Base-by-base conservation (phyloP, 2,329 filamentous ascomycete genomes). In the Colletotrichum liaoningense region DNA sequence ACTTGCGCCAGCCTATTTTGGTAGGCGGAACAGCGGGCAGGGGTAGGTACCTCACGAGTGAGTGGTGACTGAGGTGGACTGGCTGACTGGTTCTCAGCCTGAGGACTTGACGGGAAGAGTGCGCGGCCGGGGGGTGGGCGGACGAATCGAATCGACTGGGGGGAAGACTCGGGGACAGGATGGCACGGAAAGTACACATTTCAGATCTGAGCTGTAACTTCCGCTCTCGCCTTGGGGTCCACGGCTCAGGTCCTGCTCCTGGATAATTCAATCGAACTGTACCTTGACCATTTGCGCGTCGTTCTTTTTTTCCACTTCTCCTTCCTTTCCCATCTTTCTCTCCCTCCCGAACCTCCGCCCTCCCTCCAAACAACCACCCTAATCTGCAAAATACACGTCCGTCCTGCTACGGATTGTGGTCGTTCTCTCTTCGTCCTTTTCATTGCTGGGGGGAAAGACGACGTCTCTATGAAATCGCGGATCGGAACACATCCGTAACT, bases 1-100 rank as follows among this genome's bases (percentile, higher is more conserved):
- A 46, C 66, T 63, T 38, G 55, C 70, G 54, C 54, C 70, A 70
- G 56, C 60, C 67, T 70, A 70, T 56, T 60, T 65, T 49, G 67
- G 60, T 38, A 56, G 57, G 67, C 62, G 49, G 62, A 55, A 38
- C 52, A 60, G 55, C 28, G 46, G 26, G 35, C 60, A 52, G 59
- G 70, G 66, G 67, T 63, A 24, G 28, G 28, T 30, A 30, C 28
- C 5, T 8, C 5, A 30, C 5, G 28, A 26, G 26, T 26, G 26
- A 26, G 26, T 26, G 26, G 26, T 26, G 24, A 33, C 33, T 33
- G 33, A 33, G 33, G 22, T 42, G 38, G 38, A 42, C 38, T 16
- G 38, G 38, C 38, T 42, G 38, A 42, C 38, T 42, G 22, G 49
- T 56, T 14, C 49, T 30, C 22, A 33, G 33, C 52, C 52, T 24